Evolutionary conservation across 2,329 filamentous ascomycete genomes (phyloP).

Genomic region (Botryotinia globosa): DNA sequence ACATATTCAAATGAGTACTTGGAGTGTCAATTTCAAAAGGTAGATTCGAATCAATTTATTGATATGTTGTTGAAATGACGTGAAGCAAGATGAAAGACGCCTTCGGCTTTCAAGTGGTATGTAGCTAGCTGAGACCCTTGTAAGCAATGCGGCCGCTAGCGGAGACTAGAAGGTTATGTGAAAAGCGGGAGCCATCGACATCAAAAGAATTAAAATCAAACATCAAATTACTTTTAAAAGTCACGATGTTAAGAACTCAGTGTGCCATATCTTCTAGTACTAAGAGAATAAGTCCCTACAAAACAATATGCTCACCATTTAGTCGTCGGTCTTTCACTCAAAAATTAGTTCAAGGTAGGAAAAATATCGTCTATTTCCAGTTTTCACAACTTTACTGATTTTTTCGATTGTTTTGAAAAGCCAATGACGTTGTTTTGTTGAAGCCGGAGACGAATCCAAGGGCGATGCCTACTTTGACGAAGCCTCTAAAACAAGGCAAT

Average conservation of each 20-base stretch:
- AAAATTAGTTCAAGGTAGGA: conserved; percentile 11
- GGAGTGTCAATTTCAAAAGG: neutral
- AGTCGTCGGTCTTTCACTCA: conserved; percentile 9
- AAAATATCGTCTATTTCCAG: too few species aligned
- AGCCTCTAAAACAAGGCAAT: conserved; percentile 42
- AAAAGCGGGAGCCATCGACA: conserved; percentile 7
- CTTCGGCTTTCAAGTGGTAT: conserved; percentile 3
- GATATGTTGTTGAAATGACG: neutral
- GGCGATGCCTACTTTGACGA: conserved; percentile 39
- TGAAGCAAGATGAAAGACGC: neutral
- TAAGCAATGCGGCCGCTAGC: conserved; percentile 21
- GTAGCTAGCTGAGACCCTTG: neutral
- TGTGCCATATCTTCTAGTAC: neutral
- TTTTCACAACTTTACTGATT: neutral
- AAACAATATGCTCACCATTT: neutral
- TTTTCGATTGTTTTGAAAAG: neutral
- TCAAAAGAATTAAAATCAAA: neutral
- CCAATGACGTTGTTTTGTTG: conserved; percentile 35
- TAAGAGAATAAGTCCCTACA: neutral
- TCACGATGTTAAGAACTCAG: conserved; percentile 7
- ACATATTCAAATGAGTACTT: conserved; percentile 28
- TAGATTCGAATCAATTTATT: neutral
- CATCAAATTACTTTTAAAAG: neutral
- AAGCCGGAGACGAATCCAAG: conserved; percentile 24
- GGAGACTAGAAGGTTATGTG: conserved; percentile 19